A percentile compares a stretch with the other conserved stretches of the same genome.
Evolutionary conservation across 2,329 filamentous ascomycete genomes (phyloP).

Genomic region (Cladorrhinum sp.): DNA sequence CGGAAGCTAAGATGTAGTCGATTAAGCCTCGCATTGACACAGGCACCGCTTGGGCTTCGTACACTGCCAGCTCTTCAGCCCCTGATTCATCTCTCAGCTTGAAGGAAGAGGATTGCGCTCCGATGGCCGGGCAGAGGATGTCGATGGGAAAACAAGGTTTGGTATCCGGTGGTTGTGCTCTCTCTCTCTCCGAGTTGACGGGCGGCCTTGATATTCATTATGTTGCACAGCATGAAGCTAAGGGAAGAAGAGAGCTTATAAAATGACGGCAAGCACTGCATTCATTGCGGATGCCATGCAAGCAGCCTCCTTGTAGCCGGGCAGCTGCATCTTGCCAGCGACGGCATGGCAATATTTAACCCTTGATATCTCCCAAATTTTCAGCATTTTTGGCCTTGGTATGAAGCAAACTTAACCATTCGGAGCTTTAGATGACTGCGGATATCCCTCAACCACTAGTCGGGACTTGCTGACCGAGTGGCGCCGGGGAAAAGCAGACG

Average conservation of each 20-base stretch:
- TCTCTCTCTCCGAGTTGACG: background rate
- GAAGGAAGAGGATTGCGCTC: background rate
- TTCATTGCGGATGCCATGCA: slow-evolving; percentile 1
- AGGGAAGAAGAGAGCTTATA: slow-evolving; percentile 2
- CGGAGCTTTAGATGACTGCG: too few relatives aligned
- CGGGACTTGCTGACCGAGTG: background rate
- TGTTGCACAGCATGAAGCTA: slow-evolving; percentile 8
- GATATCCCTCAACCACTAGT: background rate
- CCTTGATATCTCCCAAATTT: background rate
- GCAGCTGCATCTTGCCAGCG: slow-evolving; percentile 1
- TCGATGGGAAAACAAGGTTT: background rate
- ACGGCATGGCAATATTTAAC: background rate
- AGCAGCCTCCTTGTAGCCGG: background rate
- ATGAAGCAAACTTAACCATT: background rate
- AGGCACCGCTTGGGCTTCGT: background rate
- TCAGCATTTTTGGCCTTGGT: background rate
- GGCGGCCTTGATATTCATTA: background rate
- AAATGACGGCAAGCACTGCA: background rate
- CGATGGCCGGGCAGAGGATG: background rate
- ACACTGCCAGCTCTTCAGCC: background rate
- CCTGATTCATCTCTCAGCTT: background rate
- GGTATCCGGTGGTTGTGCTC: slow-evolving; percentile 1
- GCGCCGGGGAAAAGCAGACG: background rate
- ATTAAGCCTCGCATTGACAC: too few relatives aligned
- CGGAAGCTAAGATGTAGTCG: background rate